Conservation (phyloP, 768 basidiomycete genomes). For the Tylopilus felleus region DNA sequence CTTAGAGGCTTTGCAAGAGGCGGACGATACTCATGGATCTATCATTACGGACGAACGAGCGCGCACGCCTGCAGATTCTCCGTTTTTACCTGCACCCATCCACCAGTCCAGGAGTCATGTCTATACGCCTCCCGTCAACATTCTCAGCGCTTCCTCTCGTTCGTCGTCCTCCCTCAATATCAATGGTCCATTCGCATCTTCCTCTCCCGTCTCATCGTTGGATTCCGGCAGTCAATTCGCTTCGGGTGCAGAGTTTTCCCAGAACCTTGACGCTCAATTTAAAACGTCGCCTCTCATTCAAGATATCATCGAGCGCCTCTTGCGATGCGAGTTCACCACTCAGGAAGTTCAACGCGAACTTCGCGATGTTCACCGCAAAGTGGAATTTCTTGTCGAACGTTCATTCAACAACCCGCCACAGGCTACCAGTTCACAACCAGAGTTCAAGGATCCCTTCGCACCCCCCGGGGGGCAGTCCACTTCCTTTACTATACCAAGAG, state of each 20-base stretch:
- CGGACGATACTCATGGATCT: constrained; percentile 46
- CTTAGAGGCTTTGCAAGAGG: constrained; percentile 54
- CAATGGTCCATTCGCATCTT: constrained; percentile 50
- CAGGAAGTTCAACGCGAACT: constrained; percentile 75
- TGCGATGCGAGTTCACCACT: constrained; percentile 64
- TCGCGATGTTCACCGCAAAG: constrained; percentile 71
- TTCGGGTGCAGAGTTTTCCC: constrained; percentile 43
- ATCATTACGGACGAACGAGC: constrained; percentile 25
- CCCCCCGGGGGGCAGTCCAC: constrained; percentile 34
- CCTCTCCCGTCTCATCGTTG: constrained; percentile 76
- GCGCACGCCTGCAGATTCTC: constrained; percentile 26
- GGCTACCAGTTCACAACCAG: constrained; percentile 46
- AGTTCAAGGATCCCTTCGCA: constrained; percentile 82
- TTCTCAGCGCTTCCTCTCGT: constrained; percentile 32
- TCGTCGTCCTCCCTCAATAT: constrained; percentile 44
- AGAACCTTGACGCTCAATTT: constrained; percentile 68
- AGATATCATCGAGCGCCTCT: constrained; percentile 71
- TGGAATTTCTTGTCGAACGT: constrained; percentile 71
- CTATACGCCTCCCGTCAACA: constrained; percentile 46
- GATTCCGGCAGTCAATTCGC: constrained; percentile 69
- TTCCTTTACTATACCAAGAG: constrained; percentile 46
- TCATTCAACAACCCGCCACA: constrained; percentile 36
- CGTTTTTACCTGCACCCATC: constrained; percentile 40
- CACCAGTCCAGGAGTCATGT: constrained; percentile 38
- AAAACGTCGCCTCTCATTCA: constrained; percentile 72